These are phyloP conservation scores for Mortierella antarctica DNA, from an alignment of 192 early-diverging fungal species.

Conservation along the genomic window DNA sequence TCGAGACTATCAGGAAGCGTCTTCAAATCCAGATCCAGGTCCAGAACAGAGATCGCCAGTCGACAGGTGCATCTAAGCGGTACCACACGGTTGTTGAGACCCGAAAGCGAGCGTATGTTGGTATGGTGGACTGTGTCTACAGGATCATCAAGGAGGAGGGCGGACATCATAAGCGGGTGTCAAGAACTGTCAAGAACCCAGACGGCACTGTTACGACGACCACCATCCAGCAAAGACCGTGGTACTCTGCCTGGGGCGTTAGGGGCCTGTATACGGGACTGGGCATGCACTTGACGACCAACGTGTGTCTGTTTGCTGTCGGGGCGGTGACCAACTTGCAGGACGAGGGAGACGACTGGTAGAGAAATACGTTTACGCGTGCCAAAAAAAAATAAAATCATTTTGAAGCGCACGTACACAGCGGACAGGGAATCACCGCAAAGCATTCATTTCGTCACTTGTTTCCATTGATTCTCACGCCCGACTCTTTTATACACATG, in stretches of 20 bases:
- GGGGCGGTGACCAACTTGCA: constrained; percentile 71
- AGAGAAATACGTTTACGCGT: background rate
- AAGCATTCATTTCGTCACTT: too few relatives aligned
- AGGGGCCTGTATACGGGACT: constrained; percentile 80
- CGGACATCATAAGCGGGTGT: constrained; percentile 54
- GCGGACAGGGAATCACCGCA: too few relatives aligned
- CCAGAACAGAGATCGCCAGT: constrained; percentile 32
- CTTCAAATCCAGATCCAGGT: constrained; percentile 81
- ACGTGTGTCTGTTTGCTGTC: constrained; percentile 70
- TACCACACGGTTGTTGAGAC: constrained; percentile 74
- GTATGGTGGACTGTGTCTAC: constrained; percentile 76
- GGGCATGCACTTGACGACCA: constrained; percentile 71
- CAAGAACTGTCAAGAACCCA: constrained; percentile 15
- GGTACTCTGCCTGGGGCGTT: constrained; percentile 70
- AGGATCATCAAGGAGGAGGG: constrained; percentile 84
- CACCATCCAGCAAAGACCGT: constrained; percentile 25
- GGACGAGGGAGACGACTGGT: constrained; percentile 59
- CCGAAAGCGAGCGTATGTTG: constrained; percentile 77
- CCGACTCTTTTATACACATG: background rate
- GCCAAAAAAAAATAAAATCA: background rate
- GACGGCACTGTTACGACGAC: constrained; percentile 21
- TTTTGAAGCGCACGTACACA: too few relatives aligned
- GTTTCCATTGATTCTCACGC: background rate
- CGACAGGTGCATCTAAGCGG: constrained; percentile 40
- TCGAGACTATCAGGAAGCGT: constrained; percentile 90